A percentile compares a stretch with the other conserved stretches of the same genome.
Conservation (phyloP, 768 basidiomycete genomes). For the Kondoa subrosea region DNA sequence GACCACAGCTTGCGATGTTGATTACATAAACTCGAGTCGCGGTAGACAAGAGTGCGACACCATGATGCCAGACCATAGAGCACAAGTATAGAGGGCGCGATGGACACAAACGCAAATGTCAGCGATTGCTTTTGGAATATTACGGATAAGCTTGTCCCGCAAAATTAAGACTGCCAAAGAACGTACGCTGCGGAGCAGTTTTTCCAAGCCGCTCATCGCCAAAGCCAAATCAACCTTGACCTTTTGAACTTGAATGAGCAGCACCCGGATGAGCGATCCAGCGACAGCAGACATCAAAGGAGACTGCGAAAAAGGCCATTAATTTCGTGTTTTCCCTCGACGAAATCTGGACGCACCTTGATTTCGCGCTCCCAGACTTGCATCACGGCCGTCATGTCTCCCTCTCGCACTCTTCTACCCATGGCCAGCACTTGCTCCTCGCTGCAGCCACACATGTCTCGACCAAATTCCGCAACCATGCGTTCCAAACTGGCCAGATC, state of each 20-base stretch:
- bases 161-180: not conserved
- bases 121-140: conserved; percentile 40
- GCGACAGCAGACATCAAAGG: conserved; percentile 63
- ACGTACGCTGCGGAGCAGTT: conserved; percentile 41
- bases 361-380: conserved; percentile 83
- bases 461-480: conserved; percentile 72
- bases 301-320: conserved; percentile 27
- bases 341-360: conserved; percentile 37
- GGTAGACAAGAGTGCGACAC: conserved; percentile 42
- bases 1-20: not conserved
- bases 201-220: conserved; percentile 77
- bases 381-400: conserved; percentile 74
- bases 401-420: conserved; percentile 49
- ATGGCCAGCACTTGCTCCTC: conserved; percentile 50
- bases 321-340: too few species aligned
- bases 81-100: conserved; percentile 71
- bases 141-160: not conserved
- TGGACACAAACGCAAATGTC: conserved; percentile 79
- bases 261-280: conserved; percentile 63
- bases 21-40: conserved; percentile 40
- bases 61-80: conserved; percentile 53
- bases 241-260: conserved; percentile 88
- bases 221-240: conserved; percentile 91
- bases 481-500: conserved; percentile 79
- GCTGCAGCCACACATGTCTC: conserved; percentile 56